Base-by-base conservation (phyloP, 495 filamentous ascomycete species). In the Penicillium crystallinum region DNA sequence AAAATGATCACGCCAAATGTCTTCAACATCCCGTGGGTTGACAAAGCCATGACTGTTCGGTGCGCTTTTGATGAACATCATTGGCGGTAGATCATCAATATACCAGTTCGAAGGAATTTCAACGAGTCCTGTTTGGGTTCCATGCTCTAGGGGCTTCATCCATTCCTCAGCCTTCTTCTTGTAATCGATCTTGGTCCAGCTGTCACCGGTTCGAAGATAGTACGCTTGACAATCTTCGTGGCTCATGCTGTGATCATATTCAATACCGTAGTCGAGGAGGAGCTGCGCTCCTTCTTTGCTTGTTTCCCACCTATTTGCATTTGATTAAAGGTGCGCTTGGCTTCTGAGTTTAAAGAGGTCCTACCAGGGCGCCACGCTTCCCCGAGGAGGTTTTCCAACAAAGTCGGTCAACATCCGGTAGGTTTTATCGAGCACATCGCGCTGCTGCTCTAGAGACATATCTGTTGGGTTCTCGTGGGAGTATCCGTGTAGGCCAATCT, bases 361-460 rank as follows among this genome's bases (percentile, higher is more conserved):
- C 8, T 55, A 62, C 61, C 74, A 78, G 2, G 80, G 81, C 12
- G 81, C 81, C 0, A 87, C 86, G 41, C 76, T 83, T 8, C 86
- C 86, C 9, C 84, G 69, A 0, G 86, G 88, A 11, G 85, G 85
- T 67, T 90, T 90, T 8, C 85, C 84, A 40, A 80, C 81, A 57
- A 91, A 90, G 4, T 86, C 80, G 2, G 82, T 87, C 39, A 90
- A 71, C 59, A 89, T 77, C 15, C 77, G 76, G 61, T 84, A 89
- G 1, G 85, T 88, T 66, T 89, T 87, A 54, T 88, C 85, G n/a
- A 91, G 73, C 9, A 90, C 81, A 43, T 84, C 85, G 0, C 79
- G 78, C 60, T 90, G 86, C 64, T 90, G 88, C 61, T 89, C 83
- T 36, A 86, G 66, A n/a, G 71, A 84, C 88, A 91, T 89, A 38